These are phyloP conservation scores for Gynochthodes officinalis DNA, from an alignment of 257 asterid genomes.

Conservation along the genomic window DNA sequence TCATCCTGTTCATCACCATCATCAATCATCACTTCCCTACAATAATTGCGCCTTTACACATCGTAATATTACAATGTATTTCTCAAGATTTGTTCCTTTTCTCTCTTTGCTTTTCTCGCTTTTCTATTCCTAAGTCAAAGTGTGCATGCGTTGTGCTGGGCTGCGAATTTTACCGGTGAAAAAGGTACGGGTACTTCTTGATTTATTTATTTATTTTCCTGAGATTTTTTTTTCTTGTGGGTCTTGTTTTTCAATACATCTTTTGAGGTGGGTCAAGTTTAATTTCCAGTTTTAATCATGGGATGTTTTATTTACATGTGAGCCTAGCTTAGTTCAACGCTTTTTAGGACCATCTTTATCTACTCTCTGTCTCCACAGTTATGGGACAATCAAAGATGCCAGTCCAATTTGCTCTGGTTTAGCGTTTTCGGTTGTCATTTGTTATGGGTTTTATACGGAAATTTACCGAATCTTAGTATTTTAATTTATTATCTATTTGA, in stretches of 20 bases:
- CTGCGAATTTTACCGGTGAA: neutral
- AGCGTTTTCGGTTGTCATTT: conserved; percentile 12
- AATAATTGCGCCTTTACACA: neutral
- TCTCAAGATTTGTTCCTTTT: neutral
- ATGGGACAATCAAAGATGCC: conserved; percentile 15
- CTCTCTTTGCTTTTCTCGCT: neutral
- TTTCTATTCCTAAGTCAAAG: no score
- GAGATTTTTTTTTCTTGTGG: conserved; percentile 1
- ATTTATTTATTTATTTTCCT: neutral
- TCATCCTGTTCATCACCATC: no score
- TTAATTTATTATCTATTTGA: neutral
- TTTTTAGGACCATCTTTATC: neutral
- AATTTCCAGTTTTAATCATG: conserved; percentile 7
- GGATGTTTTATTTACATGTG: neutral
- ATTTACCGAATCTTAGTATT: neutral
- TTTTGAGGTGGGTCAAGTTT: conserved; percentile 16
- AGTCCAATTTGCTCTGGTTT: conserved; percentile 24
- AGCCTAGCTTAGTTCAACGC: neutral
- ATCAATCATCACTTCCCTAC: conserved; percentile 1
- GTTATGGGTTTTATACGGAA: neutral
- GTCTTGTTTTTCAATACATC: conserved; percentile 8
- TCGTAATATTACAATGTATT: neutral
- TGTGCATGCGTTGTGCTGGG: neutral
- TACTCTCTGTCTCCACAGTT: neutral
- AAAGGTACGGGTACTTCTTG: neutral